These are phyloP conservation scores for Diplodia scrobiculata DNA, from an alignment of 2,329 filamentous ascomycete species.

Conservation along the genomic window DNA sequence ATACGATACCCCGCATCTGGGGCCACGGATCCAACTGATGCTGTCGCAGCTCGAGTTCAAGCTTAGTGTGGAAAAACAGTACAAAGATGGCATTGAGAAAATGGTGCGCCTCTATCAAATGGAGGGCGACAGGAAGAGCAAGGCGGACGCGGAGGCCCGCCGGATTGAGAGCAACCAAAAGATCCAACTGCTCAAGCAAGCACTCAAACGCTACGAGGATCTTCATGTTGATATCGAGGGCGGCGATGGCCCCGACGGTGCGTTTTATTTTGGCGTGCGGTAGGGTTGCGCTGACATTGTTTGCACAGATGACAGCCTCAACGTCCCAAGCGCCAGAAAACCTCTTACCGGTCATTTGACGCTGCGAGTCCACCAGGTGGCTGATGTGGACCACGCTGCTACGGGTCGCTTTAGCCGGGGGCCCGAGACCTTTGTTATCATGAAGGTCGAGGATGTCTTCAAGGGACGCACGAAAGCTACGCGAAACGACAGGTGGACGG, in stretches of 20 bases:
- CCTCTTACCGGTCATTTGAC: constrained; percentile 90
- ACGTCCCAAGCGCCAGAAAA: constrained; percentile 90
- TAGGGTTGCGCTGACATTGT: constrained; percentile 37
- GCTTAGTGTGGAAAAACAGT: constrained; percentile 97
- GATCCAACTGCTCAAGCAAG: constrained; percentile 92
- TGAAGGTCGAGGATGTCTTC: constrained; percentile 94
- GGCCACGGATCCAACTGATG: constrained; percentile 98
- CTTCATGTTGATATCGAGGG: constrained; percentile 89
- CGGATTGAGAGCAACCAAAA: constrained; percentile 96
- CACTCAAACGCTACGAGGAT: constrained; percentile 94
- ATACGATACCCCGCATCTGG: constrained; percentile 93
- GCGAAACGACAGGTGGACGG: constrained; percentile 85
- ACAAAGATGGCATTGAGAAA: constrained; percentile 98
- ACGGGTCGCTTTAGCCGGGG: constrained; percentile 80
- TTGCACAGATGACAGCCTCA: constrained; percentile 87
- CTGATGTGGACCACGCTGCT: constrained; percentile 90
- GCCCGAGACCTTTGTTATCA: constrained; percentile 90
- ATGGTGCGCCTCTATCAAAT: constrained; percentile 98
- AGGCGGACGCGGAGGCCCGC: constrained; percentile 84
- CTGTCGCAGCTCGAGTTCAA: constrained; percentile 98
- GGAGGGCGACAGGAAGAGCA: constrained; percentile 95
- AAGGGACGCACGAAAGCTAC: constrained; percentile 85
- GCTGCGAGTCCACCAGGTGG: constrained; percentile 83
- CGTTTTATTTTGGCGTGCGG: constrained; percentile 37
- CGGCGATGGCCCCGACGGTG: constrained; percentile 75